Evolutionary conservation across 306 rosid species (phyloP).

Genomic region (Pterocarpus macrocarpus): DNA sequence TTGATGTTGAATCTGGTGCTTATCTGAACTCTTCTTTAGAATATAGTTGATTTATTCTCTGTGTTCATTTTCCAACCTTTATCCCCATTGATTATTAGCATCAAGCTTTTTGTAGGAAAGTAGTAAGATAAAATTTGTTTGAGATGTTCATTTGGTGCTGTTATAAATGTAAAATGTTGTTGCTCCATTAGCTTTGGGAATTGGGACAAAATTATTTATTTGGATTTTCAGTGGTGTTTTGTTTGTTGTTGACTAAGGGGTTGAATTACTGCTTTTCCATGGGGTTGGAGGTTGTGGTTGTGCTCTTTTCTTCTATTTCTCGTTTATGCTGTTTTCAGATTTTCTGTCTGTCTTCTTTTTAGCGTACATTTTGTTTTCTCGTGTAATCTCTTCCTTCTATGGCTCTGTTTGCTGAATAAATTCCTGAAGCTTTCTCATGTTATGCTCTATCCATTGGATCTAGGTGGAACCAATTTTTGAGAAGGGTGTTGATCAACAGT

Average conservation of each 20-base stretch:
- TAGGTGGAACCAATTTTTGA: slow-evolving; percentile 99
- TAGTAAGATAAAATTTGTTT: slow-evolving; percentile 25
- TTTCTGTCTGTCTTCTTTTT: slow-evolving; percentile 15
- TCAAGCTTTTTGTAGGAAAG: slow-evolving; percentile 20
- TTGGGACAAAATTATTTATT: slow-evolving; percentile 6
- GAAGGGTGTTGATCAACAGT: slow-evolving; percentile 93
- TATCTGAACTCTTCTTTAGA: slow-evolving; percentile 46
- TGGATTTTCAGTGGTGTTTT: slow-evolving; percentile 29
- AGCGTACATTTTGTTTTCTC: slow-evolving; percentile 11
- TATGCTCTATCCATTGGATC: slow-evolving; percentile 47
- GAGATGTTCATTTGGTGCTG: slow-evolving; percentile 25
- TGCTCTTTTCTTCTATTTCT: not conserved
- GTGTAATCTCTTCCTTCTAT: slow-evolving; percentile 22
- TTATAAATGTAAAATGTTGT: not conserved
- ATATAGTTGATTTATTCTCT: slow-evolving; percentile 38
- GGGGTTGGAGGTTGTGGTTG: not conserved
- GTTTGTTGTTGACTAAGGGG: not conserved
- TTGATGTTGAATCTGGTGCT: slow-evolving; percentile 97
- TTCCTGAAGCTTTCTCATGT: slow-evolving; percentile 37
- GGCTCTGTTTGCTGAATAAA: slow-evolving; percentile 40
- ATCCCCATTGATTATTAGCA: slow-evolving; percentile 14
- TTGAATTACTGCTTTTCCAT: slow-evolving; percentile 21
- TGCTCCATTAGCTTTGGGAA: slow-evolving; percentile 31
- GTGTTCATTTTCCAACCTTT: slow-evolving; percentile 24
- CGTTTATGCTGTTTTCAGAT: not conserved